Evolutionary conservation across 352 stramenopile genomes (phyloP).

Genomic region (Blastocystis sp.): DNA sequence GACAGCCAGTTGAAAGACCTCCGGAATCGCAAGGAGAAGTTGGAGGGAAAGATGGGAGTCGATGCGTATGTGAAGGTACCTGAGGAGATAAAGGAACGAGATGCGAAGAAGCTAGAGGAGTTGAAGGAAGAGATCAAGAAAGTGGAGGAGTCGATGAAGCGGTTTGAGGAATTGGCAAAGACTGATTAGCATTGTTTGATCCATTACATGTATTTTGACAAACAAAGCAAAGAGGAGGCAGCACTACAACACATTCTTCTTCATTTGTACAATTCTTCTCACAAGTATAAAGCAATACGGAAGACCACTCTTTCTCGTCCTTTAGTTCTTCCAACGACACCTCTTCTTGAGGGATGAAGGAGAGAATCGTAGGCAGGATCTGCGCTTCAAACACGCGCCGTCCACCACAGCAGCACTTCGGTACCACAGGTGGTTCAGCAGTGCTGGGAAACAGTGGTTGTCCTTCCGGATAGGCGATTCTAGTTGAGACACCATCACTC

Average conservation of each 20-base stretch:
- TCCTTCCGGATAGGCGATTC: constrained; percentile 25
- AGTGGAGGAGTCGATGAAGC: background rate
- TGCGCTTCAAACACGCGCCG: constrained; percentile 11
- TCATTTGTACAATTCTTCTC: background rate
- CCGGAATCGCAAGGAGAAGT: constrained; percentile 58
- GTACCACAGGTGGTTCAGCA: background rate
- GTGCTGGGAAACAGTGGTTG: background rate
- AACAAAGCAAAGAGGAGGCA: background rate
- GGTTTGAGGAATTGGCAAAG: constrained; percentile 25
- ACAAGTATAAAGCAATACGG: constrained; percentile 18
- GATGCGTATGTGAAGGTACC: constrained; percentile 60
- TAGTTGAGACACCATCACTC: background rate
- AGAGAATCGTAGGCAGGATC: constrained; percentile 24
- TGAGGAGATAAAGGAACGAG: constrained; percentile 63
- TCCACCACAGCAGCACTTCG: background rate
- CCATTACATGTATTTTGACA: background rate
- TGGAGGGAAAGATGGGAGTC: constrained; percentile 51
- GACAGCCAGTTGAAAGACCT: constrained; percentile 68
- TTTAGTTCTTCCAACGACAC: background rate
- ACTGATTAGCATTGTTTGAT: constrained; percentile 33
- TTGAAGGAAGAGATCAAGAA: constrained; percentile 63
- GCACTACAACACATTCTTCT: background rate
- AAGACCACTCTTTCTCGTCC: constrained; percentile 31
- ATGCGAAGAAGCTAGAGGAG: constrained; percentile 60
- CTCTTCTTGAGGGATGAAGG: constrained; percentile 6